Conservation (phyloP, 192 early-diverging fungal species). For the Backusella sp. region DNA sequence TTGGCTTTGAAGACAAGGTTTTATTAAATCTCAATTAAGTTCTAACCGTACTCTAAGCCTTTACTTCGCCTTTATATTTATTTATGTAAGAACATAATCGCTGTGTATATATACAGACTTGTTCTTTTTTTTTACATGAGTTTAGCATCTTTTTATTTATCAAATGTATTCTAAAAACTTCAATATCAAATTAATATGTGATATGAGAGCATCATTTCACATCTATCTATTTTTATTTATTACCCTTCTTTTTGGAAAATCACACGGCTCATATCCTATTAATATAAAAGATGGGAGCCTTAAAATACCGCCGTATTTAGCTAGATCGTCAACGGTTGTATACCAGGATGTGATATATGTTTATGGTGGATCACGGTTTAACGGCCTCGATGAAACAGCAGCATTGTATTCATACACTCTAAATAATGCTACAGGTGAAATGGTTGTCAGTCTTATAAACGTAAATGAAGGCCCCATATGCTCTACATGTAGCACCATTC, state of each 20-base stretch:
- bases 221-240: background rate
- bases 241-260: background rate
- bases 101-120: background rate
- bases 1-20: background rate
- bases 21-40: background rate
- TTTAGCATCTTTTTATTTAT: background rate
- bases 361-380: background rate
- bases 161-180: background rate
- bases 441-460: background rate
- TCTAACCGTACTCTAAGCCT: background rate
- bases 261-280: background rate
- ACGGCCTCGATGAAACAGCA: background rate
- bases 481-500: background rate
- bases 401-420: background rate
- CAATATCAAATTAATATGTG: background rate
- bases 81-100: background rate
- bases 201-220: background rate
- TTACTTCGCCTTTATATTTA: background rate
- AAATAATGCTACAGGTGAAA: background rate
- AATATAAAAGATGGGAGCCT: background rate
- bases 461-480: background rate
- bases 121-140: background rate
- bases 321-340: background rate
- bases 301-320: background rate
- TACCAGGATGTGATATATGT: background rate